Percentiles rank a stretch among this genome's conserved stretches.
These are phyloP conservation scores for Kluyveromyces siamensis DNA, from an alignment of 805 yeast genomes.

Conservation along the genomic window DNA sequence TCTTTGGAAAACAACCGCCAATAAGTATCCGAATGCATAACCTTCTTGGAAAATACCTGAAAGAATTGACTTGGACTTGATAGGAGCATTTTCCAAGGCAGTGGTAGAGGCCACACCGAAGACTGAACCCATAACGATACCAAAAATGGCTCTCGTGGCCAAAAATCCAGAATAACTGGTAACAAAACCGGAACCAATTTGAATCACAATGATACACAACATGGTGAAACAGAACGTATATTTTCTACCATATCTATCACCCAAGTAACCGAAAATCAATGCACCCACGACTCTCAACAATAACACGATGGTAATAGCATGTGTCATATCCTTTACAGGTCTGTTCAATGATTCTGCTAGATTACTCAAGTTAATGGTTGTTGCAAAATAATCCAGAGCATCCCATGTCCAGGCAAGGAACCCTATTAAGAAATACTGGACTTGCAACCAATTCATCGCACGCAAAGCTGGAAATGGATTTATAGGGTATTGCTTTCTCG, in stretches of 20 bases:
- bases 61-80: conserved; percentile 47
- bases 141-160: conserved; percentile 56
- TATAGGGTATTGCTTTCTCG: conserved; percentile 30
- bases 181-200: conserved; percentile 60
- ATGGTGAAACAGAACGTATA: conserved; percentile 52
- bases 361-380: conserved; percentile 44
- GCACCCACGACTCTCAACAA: conserved; percentile 71
- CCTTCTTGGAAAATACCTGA: conserved; percentile 75
- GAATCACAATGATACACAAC: conserved; percentile 42
- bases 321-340: conserved; percentile 43
- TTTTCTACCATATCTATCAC: conserved; percentile 60
- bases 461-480: conserved; percentile 58
- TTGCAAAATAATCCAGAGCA: conserved; percentile 62
- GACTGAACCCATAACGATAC: conserved; percentile 64
- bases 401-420: conserved; percentile 65
- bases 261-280: conserved; percentile 48
- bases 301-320: conserved; percentile 66
- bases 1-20: conserved; percentile 57
- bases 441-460: conserved; percentile 38
- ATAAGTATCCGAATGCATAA: conserved; percentile 59
- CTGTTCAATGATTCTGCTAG: conserved; percentile 42
- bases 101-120: conserved; percentile 59
- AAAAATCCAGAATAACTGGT: conserved; percentile 49
- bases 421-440: conserved; percentile 44
- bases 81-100: conserved; percentile 57